Evolutionary conservation across 108 stramenopile species (phyloP), one percentile per base, ranked within the genome.

Genomic region (Craspedostauros australis): DNA sequence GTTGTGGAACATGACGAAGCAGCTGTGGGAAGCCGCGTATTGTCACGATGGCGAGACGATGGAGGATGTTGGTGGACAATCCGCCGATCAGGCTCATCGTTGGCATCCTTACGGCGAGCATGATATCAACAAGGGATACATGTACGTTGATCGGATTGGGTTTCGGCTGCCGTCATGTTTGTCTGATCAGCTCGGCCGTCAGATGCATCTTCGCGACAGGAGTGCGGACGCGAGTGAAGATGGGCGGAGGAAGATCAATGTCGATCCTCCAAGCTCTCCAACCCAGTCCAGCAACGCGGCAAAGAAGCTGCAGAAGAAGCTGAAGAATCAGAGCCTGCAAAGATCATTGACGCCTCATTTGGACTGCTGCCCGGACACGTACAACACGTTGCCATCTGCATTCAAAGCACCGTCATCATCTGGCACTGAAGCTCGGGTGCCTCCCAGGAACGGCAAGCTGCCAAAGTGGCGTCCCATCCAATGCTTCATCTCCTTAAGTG

Each of bases 391-490:
- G n/a, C n/a, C n/a, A n/a, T n/a, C n/a, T n/a, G n/a, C n/a, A n/a
- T n/a, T n/a, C n/a, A n/a, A n/a, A n/a, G n/a, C n/a, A n/a, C n/a
- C n/a, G n/a, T n/a, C n/a, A n/a, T n/a, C n/a, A n/a, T n/a, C n/a
- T n/a, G n/a, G n/a, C n/a, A n/a, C n/a, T n/a, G n/a, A n/a, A n/a
- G n/a, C n/a, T n/a, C n/a, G n/a, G n/a, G n/a, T n/a, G n/a, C n/a
- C n/a, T n/a, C n/a, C n/a, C n/a, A n/a, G n/a, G n/a, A 59, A 55
- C 31, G 36, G 0, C 1, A 37, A 12, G 39, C 54, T 23, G 11
- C 56, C 44, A 93, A 66, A 89, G 39, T 96, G 91, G 88, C 61
- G 95, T 42, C 95, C 95, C 12, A 94, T 96, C 38, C 95, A 96
- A 57, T 88, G 88, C 50, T 88, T 96, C 60, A 73, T 96, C 9